phyloP scores from a whole-genome alignment of 2,329 filamentous ascomycete species.

The Alternaria hordeiaustralica region DNA sequence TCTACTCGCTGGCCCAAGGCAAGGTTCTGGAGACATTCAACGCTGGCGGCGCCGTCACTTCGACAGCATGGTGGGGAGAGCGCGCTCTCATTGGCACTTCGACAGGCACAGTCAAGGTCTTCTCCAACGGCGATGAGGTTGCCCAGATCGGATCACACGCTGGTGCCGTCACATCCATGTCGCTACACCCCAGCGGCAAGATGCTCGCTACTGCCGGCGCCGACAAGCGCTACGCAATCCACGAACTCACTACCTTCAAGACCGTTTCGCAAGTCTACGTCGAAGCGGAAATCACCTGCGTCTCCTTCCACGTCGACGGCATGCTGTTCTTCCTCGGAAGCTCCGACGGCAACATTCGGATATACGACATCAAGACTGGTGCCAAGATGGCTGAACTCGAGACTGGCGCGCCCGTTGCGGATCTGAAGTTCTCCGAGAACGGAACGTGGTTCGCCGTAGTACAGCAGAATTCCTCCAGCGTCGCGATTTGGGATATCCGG shows the following conservation, averaged over 20 bases:
- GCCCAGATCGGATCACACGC: conserved; percentile 81
- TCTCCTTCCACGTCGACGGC: conserved; percentile 95
- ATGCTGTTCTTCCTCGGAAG: conserved; percentile 88
- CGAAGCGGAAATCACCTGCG: conserved; percentile 76
- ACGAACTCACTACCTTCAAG: conserved; percentile 73
- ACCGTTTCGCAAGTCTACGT: conserved; percentile 80
- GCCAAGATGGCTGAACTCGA: conserved; percentile 77
- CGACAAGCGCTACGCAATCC: conserved; percentile 92
- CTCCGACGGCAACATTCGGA: conserved; percentile 78
- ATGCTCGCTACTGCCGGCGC: conserved; percentile 86
- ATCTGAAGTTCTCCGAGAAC: conserved; percentile 90
- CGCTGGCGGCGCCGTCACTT: conserved; percentile 70
- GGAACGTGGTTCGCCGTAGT: conserved; percentile 93
- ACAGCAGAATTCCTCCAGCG: conserved; percentile 75
- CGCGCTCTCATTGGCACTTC: conserved; percentile 76
- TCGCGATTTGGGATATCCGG: conserved; percentile 90
- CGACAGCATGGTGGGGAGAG: conserved; percentile 68
- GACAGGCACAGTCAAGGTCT: conserved; percentile 80
- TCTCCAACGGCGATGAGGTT: conserved; percentile 71
- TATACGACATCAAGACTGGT: conserved; percentile 86
- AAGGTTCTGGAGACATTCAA: conserved; percentile 74
- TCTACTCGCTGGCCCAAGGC: conserved; percentile 80
- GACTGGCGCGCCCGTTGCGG: conserved; percentile 69
- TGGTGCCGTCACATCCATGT: conserved; percentile 77
- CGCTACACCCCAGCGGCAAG: conserved; percentile 81